These are phyloP conservation scores for Moricandia arvensis DNA, from an alignment of 345 rosid species.

Conservation along the genomic window DNA sequence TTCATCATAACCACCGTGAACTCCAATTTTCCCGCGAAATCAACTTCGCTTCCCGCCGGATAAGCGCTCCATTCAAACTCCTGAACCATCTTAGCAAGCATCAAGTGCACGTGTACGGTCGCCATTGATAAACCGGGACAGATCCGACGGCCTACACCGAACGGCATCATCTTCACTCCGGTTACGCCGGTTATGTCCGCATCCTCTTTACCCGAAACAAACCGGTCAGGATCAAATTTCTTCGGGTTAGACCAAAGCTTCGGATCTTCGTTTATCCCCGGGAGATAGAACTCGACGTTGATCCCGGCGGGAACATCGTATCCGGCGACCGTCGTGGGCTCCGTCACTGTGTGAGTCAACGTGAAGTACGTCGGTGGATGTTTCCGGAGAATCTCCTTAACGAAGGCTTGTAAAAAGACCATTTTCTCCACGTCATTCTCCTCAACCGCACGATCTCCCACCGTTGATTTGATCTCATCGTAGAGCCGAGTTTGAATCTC, in stretches of 20 bases:
- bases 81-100: slow-evolving; percentile 87
- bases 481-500: slow-evolving; percentile 57
- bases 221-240: slow-evolving; percentile 74
- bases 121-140: slow-evolving; percentile 84
- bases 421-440: slow-evolving; percentile 69
- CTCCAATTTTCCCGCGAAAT: slow-evolving; percentile 67
- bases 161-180: slow-evolving; percentile 74
- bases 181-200: slow-evolving; percentile 76
- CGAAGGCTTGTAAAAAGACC: slow-evolving; percentile 63
- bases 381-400: slow-evolving; percentile 71
- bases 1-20: slow-evolving; percentile 86
- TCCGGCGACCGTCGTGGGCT: slow-evolving; percentile 64
- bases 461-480: slow-evolving; percentile 55
- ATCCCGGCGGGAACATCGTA: slow-evolving; percentile 63
- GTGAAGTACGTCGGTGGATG: slow-evolving; percentile 89
- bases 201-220: slow-evolving; percentile 55
- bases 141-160: slow-evolving; percentile 83
- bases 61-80: slow-evolving; percentile 76
- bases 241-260: slow-evolving; percentile 65
- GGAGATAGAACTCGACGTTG: slow-evolving; percentile 61
- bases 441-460: slow-evolving; percentile 52
- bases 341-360: slow-evolving; percentile 64
- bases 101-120: slow-evolving; percentile 69
- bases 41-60: slow-evolving; percentile 48
- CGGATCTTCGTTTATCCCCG: slow-evolving; percentile 59